A percentile compares a stretch with the other conserved stretches of the same genome.
These are phyloP conservation scores for Kurtzmaniella natalensis DNA, from an alignment of 1,139 yeast species.

Conservation along the genomic window DNA sequence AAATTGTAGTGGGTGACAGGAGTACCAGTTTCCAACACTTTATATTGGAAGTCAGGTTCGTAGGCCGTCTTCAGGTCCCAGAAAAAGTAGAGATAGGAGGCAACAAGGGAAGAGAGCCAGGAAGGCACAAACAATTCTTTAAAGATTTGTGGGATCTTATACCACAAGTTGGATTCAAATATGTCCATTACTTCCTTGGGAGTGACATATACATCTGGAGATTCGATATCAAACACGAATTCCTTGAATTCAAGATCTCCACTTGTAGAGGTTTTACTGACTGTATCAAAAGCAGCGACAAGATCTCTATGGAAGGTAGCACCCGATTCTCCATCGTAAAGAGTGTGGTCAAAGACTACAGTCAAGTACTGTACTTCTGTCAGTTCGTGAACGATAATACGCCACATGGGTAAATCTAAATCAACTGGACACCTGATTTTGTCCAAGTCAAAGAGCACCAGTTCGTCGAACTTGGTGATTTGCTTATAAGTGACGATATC, in stretches of 20 bases:
- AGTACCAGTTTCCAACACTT: conserved; percentile 9
- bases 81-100: neutral
- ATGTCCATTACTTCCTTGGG: conserved; percentile 8
- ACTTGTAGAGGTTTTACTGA: too few relatives aligned
- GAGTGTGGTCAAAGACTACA: conserved; percentile 29
- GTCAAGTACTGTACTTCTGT: conserved; percentile 17
- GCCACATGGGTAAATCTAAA: conserved; percentile 25
- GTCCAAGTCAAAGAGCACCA: conserved; percentile 15
- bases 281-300: conserved; percentile 12
- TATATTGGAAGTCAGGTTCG: conserved; percentile 15
- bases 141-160: conserved; percentile 4
- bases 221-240: conserved; percentile 7
- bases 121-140: conserved; percentile 8
- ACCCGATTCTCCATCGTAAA: conserved; percentile 34
- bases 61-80: conserved; percentile 1
- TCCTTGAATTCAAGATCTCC: conserved; percentile 2
- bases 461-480: conserved; percentile 15
- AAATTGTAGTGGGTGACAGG: conserved; percentile 12
- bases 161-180: conserved; percentile 11
- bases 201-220: conserved; percentile 8
- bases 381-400: conserved; percentile 17
- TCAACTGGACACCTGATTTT: conserved; percentile 14
- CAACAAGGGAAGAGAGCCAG: conserved; percentile 8
- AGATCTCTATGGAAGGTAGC: conserved; percentile 30
- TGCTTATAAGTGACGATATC: conserved; percentile 20